phyloP scores from a whole-genome alignment of 1,284 basidiomycete species.

The Dichomitus squalens region DNA sequence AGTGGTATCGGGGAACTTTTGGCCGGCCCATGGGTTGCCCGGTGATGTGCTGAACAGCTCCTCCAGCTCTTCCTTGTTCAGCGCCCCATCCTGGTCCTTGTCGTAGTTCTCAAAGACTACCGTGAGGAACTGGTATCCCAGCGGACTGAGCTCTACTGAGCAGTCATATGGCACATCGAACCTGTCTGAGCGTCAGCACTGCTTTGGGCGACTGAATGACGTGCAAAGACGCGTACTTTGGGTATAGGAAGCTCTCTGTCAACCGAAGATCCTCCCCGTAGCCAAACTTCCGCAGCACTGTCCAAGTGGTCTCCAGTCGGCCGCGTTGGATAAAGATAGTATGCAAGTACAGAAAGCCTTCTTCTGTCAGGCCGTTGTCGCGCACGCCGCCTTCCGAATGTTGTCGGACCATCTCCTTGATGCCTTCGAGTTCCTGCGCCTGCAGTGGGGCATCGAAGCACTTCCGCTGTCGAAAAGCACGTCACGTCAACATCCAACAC shows the following conservation, averaged over 20 bases:
- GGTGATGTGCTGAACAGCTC: conserved; percentile 94
- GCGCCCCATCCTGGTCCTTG: conserved; percentile 96
- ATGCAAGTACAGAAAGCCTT: conserved; percentile 93
- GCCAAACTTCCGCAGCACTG: conserved; percentile 91
- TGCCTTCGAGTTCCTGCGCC: conserved; percentile 89
- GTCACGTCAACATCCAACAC: background rate
- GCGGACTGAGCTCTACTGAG: conserved; percentile 91
- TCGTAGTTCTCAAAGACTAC: conserved; percentile 97
- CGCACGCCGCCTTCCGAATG: conserved; percentile 71
- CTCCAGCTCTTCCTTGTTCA: conserved; percentile 85
- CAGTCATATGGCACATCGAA: conserved; percentile 94
- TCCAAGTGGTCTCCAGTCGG: conserved; percentile 97
- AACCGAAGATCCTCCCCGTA: conserved; percentile 94
- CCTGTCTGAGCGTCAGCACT: conserved; percentile 41
- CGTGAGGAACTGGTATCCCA: conserved; percentile 96
- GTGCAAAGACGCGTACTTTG: conserved; percentile 57
- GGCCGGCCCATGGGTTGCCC: conserved; percentile 88
- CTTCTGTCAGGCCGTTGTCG: conserved; percentile 85
- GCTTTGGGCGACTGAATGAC: background rate
- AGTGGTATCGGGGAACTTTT: conserved; percentile 89
- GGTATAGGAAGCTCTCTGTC: conserved; percentile 85
- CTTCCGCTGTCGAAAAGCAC: conserved; percentile 63
- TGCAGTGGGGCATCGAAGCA: conserved; percentile 95
- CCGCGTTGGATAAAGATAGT: conserved; percentile 98
- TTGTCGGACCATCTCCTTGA: conserved; percentile 83